Evolutionary conservation across 805 yeast genomes (phyloP).

Genomic region (Cyberlindnera euphorbiiphila): DNA sequence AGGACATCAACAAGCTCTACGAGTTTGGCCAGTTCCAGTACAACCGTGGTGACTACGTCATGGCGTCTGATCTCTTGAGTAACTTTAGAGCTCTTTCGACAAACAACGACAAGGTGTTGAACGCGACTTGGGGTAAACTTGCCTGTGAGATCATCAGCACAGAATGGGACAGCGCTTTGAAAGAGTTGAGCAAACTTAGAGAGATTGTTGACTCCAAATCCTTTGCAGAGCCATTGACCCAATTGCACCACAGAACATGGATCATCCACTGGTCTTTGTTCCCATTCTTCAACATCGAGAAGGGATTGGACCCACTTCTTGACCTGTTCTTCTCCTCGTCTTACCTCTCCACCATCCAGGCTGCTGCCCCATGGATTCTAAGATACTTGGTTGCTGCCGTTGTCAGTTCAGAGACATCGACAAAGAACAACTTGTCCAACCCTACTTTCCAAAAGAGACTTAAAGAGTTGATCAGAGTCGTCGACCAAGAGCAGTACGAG

Average conservation of each 20-base stretch:
- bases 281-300: constrained; percentile 52
- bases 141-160: constrained; percentile 54
- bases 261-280: constrained; percentile 66
- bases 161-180: constrained; percentile 49
- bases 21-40: constrained; percentile 60
- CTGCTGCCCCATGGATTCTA: constrained; percentile 67
- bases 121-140: constrained; percentile 68
- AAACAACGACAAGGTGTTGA: constrained; percentile 44
- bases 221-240: constrained; percentile 49
- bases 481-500: constrained; percentile 61
- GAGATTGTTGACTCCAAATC: constrained; percentile 57
- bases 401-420: constrained; percentile 33
- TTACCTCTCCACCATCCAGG: constrained; percentile 63
- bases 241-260: constrained; percentile 63
- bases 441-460: constrained; percentile 47
- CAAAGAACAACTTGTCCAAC: constrained; percentile 27
- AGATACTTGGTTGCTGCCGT: constrained; percentile 66
- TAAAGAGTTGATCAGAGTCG: constrained; percentile 53
- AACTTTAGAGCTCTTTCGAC: constrained; percentile 55
- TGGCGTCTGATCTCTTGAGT: constrained; percentile 54
- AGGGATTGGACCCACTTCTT: constrained; percentile 49
- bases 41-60: constrained; percentile 57
- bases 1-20: constrained; percentile 46
- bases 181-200: constrained; percentile 50
- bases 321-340: constrained; percentile 58